Evolutionary conservation across 2,329 filamentous ascomycete genomes (phyloP).

Genomic region (Aureobasidium melanogenum): DNA sequence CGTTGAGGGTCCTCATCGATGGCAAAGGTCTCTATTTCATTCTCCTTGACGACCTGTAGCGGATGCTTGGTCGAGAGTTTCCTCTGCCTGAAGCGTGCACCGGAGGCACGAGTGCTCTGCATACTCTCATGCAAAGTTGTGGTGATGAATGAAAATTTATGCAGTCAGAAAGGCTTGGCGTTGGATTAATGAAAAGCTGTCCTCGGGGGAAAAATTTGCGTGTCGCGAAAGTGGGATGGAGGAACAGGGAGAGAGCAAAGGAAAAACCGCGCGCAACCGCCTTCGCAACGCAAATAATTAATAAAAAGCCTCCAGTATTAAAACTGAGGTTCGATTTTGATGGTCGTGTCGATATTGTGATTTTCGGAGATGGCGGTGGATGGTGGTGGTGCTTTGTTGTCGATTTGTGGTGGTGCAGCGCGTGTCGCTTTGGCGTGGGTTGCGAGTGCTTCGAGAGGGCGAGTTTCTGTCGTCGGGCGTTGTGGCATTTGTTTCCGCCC

Average conservation of each 20-base stretch:
- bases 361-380: slow-evolving; percentile 9
- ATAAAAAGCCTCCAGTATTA: not conserved
- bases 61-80: slow-evolving; percentile 89
- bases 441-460: not conserved
- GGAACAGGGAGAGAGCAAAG: not conserved
- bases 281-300: slow-evolving; percentile 9
- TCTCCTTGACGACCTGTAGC: slow-evolving; percentile 78
- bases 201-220: slow-evolving; percentile 8
- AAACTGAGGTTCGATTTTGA: slow-evolving; percentile 5
- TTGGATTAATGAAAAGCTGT: slow-evolving; percentile 4
- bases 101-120: slow-evolving; percentile 14
- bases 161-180: slow-evolving; percentile 9
- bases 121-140: slow-evolving; percentile 12
- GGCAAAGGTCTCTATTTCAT: slow-evolving; percentile 61
- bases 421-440: slow-evolving; percentile 1
- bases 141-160: slow-evolving; percentile 5
- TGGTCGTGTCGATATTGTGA: slow-evolving; percentile 5
- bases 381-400: slow-evolving; percentile 3
- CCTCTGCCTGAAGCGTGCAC: slow-evolving; percentile 56
- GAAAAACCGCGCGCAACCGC: not conserved
- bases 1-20: slow-evolving; percentile 80
- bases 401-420: slow-evolving; percentile 7
- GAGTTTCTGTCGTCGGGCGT: slow-evolving; percentile 1
- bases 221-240: not conserved
- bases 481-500: not conserved